Percentiles rank a stretch among this genome's conserved stretches.
These are phyloP conservation scores for Yamadazyma kitorensis DNA, from an alignment of 805 yeast species.

Conservation along the genomic window DNA sequence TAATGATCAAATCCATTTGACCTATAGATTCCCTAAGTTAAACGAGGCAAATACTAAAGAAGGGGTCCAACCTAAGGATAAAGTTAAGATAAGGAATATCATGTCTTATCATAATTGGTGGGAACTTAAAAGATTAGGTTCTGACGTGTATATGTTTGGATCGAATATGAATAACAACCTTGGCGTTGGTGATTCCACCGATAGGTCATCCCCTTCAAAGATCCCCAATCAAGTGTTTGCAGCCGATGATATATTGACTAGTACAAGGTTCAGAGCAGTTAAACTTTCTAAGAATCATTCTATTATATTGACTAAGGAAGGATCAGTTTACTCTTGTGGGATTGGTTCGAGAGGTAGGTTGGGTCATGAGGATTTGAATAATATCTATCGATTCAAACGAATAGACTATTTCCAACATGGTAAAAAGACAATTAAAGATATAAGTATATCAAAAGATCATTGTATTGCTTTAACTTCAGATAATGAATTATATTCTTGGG, in stretches of 20 bases:
- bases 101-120: slow-evolving; percentile 34
- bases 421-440: slow-evolving; percentile 22
- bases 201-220: slow-evolving; percentile 37
- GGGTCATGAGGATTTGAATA: slow-evolving; percentile 48
- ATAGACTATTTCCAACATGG: slow-evolving; percentile 35
- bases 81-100: slow-evolving; percentile 5
- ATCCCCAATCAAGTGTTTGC: slow-evolving; percentile 29
- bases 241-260: slow-evolving; percentile 16
- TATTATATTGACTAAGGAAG: slow-evolving; percentile 53
- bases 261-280: slow-evolving; percentile 47
- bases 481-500: slow-evolving; percentile 75
- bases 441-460: slow-evolving; percentile 66
- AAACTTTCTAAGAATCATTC: slow-evolving; percentile 66
- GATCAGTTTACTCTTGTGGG: slow-evolving; percentile 61
- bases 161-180: slow-evolving; percentile 59
- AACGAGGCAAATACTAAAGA: neutral
- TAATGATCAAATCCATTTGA: slow-evolving; percentile 26
- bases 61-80: neutral
- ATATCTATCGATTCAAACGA: slow-evolving; percentile 42
- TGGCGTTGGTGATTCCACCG: slow-evolving; percentile 65
- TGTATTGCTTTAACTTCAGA: slow-evolving; percentile 52
- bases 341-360: slow-evolving; percentile 68
- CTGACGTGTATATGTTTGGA: slow-evolving; percentile 61
- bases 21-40: slow-evolving; percentile 18
- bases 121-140: slow-evolving; percentile 49